These are phyloP conservation scores for Serendipita sp. DNA, from an alignment of 1,284 basidiomycete species.

Conservation along the genomic window DNA sequence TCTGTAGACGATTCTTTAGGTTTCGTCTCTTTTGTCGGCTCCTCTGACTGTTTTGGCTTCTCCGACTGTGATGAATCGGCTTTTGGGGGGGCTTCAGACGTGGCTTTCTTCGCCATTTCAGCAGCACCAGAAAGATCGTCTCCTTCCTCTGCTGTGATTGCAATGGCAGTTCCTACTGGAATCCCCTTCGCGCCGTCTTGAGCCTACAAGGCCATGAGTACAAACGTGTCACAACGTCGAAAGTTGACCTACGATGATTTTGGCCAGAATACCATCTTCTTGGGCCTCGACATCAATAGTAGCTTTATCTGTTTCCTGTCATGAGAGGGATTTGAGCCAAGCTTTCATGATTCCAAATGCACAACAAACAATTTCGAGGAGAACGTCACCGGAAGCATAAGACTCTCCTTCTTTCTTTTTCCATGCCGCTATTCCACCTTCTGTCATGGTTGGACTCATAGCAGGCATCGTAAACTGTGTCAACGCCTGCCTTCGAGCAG, in stretches of 20 bases:
- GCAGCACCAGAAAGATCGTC: slow-evolving; percentile 80
- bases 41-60: slow-evolving; percentile 22
- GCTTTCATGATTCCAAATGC: slow-evolving; percentile 5
- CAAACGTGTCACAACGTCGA: slow-evolving; percentile 7
- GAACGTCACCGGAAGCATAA: slow-evolving; percentile 82
- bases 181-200: slow-evolving; percentile 79
- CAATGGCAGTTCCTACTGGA: slow-evolving; percentile 75
- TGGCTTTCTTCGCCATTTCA: slow-evolving; percentile 56
- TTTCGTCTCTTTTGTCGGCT: slow-evolving; percentile 26
- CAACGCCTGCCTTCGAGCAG: slow-evolving; percentile 64
- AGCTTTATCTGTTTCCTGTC: slow-evolving; percentile 96
- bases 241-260: slow-evolving; percentile 54
- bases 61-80: slow-evolving; percentile 25
- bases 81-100: slow-evolving; percentile 27
- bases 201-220: slow-evolving; percentile 31
- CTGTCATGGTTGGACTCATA: slow-evolving; percentile 99
- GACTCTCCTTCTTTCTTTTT: slow-evolving; percentile 92
- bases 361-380: slow-evolving; percentile 75
- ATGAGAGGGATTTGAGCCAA: slow-evolving; percentile 8
- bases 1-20: slow-evolving; percentile 23
- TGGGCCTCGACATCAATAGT: slow-evolving; percentile 98
- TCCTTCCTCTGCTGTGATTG: slow-evolving; percentile 83
- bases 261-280: slow-evolving; percentile 89
- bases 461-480: slow-evolving; percentile 94
- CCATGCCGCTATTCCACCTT: slow-evolving; percentile 96